Evolutionary conservation across 257 asterid species (phyloP).

Genomic region (Nicotiana otophora): DNA sequence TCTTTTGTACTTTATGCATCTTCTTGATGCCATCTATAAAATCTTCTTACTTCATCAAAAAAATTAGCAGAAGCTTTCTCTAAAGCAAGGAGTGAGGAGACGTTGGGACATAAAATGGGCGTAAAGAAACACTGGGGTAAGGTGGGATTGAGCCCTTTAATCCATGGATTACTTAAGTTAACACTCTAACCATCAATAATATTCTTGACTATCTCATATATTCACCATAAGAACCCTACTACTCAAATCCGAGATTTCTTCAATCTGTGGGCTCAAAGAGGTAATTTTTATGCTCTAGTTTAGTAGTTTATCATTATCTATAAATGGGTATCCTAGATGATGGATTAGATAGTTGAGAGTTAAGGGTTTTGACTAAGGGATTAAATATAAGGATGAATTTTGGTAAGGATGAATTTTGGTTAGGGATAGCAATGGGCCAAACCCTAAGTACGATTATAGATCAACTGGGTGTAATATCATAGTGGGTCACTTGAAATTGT

Average conservation of each 20-base stretch:
- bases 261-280: neutral
- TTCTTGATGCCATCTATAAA: too few relatives aligned
- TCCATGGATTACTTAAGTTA: neutral
- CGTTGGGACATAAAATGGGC: neutral
- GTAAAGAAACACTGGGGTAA: neutral
- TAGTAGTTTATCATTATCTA: neutral
- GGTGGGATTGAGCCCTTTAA: neutral
- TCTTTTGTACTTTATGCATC: too few relatives aligned
- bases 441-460: neutral
- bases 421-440: neutral
- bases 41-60: too few relatives aligned
- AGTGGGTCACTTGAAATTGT: neutral
- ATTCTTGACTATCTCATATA: neutral
- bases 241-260: neutral
- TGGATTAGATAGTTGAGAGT: neutral
- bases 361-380: neutral
- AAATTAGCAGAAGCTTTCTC: neutral
- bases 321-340: neutral
- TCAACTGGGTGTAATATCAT: neutral
- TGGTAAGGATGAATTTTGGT: neutral
- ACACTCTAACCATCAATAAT: neutral
- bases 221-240: neutral
- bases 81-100: neutral
- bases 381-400: neutral
- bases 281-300: neutral